A percentile compares a stretch with the other conserved stretches of the same genome.
These are phyloP conservation scores for Pachysandra terminalis DNA, from an alignment of 164 flowering plant genomes.

Conservation along the genomic window DNA sequence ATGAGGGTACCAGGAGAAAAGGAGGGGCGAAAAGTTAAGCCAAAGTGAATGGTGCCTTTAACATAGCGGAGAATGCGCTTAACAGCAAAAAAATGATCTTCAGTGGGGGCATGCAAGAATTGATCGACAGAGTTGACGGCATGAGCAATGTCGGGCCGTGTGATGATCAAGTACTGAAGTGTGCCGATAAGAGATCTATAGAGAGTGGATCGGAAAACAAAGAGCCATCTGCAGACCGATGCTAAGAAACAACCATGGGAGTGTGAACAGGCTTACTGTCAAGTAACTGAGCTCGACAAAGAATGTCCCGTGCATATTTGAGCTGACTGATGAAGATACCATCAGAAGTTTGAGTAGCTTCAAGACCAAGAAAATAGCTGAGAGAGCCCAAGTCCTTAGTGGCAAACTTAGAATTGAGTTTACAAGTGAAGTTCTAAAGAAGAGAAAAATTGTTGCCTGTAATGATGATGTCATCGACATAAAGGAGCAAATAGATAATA, in stretches of 20 bases:
- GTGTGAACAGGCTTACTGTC: background rate
- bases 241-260: background rate
- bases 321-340: background rate
- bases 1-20: background rate
- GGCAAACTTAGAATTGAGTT: background rate
- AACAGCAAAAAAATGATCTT: background rate
- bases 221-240: background rate
- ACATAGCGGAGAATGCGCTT: constrained; percentile 8
- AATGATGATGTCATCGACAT: constrained; percentile 10
- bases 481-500: background rate
- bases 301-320: background rate
- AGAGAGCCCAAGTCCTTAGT: constrained; percentile 1
- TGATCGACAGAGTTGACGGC: constrained; percentile 6
- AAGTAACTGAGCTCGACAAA: background rate
- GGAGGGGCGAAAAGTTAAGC: background rate
- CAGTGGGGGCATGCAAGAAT: background rate
- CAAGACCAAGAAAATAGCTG: background rate
- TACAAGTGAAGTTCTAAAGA: background rate
- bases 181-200: background rate
- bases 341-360: background rate
- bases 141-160: constrained; percentile 5
- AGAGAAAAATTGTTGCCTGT: background rate
- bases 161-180: constrained; percentile 8
- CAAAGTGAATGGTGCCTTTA: constrained; percentile 3
- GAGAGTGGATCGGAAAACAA: background rate